Percentiles rank a stretch among this genome's conserved stretches.
These are phyloP conservation scores for Paraconiothyrium sp. DNA, from an alignment of 2,329 filamentous ascomycete genomes.

Conservation along the genomic window DNA sequence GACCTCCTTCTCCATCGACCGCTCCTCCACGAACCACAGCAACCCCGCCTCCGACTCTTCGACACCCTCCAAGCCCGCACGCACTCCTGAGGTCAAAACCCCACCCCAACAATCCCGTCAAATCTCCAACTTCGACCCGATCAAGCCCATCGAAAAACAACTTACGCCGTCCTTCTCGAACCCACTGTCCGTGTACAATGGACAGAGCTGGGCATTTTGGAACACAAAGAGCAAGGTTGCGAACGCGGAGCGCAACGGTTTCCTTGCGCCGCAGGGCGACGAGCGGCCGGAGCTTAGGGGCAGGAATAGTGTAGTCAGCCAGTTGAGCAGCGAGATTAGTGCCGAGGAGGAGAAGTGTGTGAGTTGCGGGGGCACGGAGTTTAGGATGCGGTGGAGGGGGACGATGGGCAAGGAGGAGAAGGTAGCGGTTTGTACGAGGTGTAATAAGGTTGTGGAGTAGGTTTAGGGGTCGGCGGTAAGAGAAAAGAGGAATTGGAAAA, in stretches of 20 bases:
- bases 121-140: not conserved
- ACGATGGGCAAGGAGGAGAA: not conserved
- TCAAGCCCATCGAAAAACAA: not conserved
- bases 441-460: not conserved
- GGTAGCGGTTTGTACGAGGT: not conserved
- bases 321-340: conserved; percentile 10
- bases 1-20: conserved; percentile 4
- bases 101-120: not conserved
- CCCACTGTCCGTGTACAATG: conserved; percentile 1
- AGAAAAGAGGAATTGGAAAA: not conserved
- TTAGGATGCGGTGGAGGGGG: conserved; percentile 5
- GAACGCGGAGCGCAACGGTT: not conserved
- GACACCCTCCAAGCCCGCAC: not conserved
- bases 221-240: not conserved
- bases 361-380: not conserved
- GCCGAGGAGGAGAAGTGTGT: not conserved
- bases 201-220: conserved; percentile 8
- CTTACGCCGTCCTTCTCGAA: not conserved
- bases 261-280: not conserved
- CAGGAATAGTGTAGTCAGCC: not conserved
- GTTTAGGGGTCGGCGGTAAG: not conserved
- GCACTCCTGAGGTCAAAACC: not conserved
- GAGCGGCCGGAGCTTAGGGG: conserved; percentile 1
- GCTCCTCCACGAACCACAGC: not conserved
- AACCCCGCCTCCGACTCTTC: not conserved